phyloP scores from a whole-genome alignment of 1,284 basidiomycete species.

The Malassezia psittaci region DNA sequence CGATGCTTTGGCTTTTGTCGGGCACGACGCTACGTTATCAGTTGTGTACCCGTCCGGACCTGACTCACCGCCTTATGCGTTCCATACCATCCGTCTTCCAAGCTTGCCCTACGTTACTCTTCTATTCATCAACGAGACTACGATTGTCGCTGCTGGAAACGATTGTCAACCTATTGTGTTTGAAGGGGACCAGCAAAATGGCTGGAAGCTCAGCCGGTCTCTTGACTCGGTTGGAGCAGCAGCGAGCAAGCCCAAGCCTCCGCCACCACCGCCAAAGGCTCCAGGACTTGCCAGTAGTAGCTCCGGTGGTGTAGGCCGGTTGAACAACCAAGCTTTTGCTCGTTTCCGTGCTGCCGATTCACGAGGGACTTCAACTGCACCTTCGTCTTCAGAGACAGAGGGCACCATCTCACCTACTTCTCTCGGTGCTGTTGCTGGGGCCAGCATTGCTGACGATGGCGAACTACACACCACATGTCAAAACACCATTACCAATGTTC shows the following conservation, averaged over 20 bases:
- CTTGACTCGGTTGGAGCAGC: slow-evolving; percentile 39
- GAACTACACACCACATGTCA: slow-evolving; percentile 69
- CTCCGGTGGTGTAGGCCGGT: slow-evolving; percentile 59
- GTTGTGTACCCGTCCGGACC: slow-evolving; percentile 40
- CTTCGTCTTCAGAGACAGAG: slow-evolving; percentile 39
- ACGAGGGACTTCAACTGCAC: slow-evolving; percentile 56
- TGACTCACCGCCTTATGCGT: slow-evolving; percentile 34
- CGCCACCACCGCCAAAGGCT: slow-evolving; percentile 31
- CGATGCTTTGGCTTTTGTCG: slow-evolving; percentile 79
- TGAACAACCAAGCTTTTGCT: slow-evolving; percentile 90
- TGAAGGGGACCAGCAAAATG: slow-evolving; percentile 28
- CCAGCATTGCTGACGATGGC: slow-evolving; percentile 60
- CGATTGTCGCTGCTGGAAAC: slow-evolving; percentile 75
- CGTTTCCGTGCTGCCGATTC: slow-evolving; percentile 87
- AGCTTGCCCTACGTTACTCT: slow-evolving; percentile 43
- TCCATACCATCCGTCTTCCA: slow-evolving; percentile 39
- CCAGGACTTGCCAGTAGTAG: slow-evolving; percentile 24
- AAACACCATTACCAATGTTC: slow-evolving; percentile 80
- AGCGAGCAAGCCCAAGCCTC: slow-evolving; percentile 36
- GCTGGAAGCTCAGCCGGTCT: slow-evolving; percentile 35
- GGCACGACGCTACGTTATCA: slow-evolving; percentile 43
- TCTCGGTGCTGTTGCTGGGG: slow-evolving; percentile 52
- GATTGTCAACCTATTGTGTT: slow-evolving; percentile 80
- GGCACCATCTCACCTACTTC: slow-evolving; percentile 55
- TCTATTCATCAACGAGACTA: slow-evolving; percentile 65